A percentile compares a stretch with the other conserved stretches of the same genome.
Evolutionary conservation across 768 basidiomycete species (phyloP).

Genomic region (Boletus edulis): DNA sequence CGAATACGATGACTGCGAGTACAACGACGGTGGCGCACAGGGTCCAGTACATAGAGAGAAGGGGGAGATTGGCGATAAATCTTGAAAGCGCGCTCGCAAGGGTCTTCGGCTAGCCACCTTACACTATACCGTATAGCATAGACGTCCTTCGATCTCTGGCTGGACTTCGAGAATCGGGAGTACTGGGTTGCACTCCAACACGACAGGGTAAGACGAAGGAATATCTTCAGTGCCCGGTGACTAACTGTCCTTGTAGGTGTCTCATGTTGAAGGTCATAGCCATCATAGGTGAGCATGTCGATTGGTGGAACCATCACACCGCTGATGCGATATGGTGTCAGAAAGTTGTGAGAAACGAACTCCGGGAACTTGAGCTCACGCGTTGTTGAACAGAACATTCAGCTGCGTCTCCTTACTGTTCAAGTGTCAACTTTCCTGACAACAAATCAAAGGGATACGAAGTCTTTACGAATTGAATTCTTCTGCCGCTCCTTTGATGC

Average conservation of each 20-base stretch:
- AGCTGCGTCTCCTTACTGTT: slow-evolving; percentile 22
- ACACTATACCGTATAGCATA: background rate
- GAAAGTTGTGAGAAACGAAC: background rate
- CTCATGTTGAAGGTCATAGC: slow-evolving; percentile 42
- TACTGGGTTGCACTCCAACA: slow-evolving; percentile 54
- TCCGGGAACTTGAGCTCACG: slow-evolving; percentile 15
- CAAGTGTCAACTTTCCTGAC: background rate
- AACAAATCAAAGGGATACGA: no score
- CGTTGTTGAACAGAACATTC: slow-evolving; percentile 30
- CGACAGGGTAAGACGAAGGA: background rate
- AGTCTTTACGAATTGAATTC: slow-evolving; percentile 35
- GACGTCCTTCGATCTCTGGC: slow-evolving; percentile 45
- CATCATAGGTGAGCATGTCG: slow-evolving; percentile 33
- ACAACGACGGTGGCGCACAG: slow-evolving; percentile 60
- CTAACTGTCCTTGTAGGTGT: slow-evolving; percentile 13
- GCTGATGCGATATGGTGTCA: slow-evolving; percentile 15
- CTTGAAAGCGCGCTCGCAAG: slow-evolving; percentile 46
- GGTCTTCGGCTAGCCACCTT: slow-evolving; percentile 60
- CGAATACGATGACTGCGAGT: slow-evolving; percentile 89
- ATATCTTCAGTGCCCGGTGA: background rate
- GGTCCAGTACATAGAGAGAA: no score
- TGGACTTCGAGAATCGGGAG: slow-evolving; percentile 43
- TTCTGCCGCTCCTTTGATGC: slow-evolving; percentile 38
- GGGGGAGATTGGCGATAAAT: no score
- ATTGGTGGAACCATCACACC: slow-evolving; percentile 32